Percentiles rank a stretch among this genome's conserved stretches.
Conservation (phyloP, 1,284 basidiomycete genomes). For the Sporisorium exsertum region DNA sequence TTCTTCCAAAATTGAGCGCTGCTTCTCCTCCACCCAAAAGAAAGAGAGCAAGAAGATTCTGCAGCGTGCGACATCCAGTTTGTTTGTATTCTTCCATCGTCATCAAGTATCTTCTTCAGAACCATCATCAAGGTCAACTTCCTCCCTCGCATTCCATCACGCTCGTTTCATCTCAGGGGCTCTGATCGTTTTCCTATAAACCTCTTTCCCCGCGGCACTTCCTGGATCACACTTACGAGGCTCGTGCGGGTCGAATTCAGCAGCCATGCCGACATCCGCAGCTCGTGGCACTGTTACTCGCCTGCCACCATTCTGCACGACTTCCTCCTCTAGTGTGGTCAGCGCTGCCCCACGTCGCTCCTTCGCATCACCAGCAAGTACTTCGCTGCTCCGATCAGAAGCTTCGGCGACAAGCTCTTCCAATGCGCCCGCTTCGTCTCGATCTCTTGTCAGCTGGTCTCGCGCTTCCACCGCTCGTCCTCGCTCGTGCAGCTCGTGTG, state of each 20-base stretch:
- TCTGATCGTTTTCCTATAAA: background rate
- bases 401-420: conserved; percentile 11
- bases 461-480: conserved; percentile 6
- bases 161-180: background rate
- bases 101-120: background rate
- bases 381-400: background rate
- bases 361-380: conserved; percentile 10
- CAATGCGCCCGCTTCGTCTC: conserved; percentile 21
- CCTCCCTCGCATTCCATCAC: too few relatives aligned
- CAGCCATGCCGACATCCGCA: conserved; percentile 29
- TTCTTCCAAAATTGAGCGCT: background rate
- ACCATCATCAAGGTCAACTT: background rate
- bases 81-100: background rate
- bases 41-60: background rate
- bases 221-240: too few relatives aligned
- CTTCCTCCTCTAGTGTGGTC: conserved; percentile 25
- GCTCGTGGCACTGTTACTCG: conserved; percentile 33
- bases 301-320: conserved; percentile 23
- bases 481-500: conserved; percentile 29
- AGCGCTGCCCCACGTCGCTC: conserved; percentile 14
- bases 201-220: background rate
- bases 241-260: conserved; percentile 2
- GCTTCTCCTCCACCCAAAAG: conserved; percentile 10
- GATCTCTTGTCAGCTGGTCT: conserved; percentile 36
- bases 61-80: background rate